A percentile compares a stretch with the other conserved stretches of the same genome.
These are phyloP conservation scores for Quercus bicolor DNA, from an alignment of 306 rosid species.

Conservation along the genomic window DNA sequence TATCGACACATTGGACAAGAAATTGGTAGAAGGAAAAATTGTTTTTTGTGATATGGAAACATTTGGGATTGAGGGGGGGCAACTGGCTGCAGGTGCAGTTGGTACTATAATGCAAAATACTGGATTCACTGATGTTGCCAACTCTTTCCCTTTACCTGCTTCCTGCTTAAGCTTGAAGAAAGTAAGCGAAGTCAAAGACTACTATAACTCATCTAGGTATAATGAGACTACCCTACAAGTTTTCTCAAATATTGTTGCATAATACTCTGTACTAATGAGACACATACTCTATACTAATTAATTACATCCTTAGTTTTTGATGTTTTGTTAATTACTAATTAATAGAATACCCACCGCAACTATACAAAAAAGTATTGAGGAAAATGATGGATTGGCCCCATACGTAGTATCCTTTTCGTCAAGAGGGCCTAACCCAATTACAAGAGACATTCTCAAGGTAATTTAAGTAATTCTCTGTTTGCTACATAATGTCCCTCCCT, in stretches of 20 bases:
- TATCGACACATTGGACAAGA: slow-evolving; percentile 6
- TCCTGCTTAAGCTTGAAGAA: not conserved
- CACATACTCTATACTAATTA: not conserved
- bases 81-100: not conserved
- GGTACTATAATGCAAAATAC: slow-evolving; percentile 22
- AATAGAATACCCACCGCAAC: slow-evolving; percentile 27
- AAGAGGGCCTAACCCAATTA: slow-evolving; percentile 4
- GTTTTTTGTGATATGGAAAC: slow-evolving; percentile 19
- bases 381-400: slow-evolving; percentile 21
- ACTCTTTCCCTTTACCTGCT: slow-evolving; percentile 14
- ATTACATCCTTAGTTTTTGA: not conserved
- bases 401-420: slow-evolving; percentile 24
- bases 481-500: slow-evolving; percentile 16
- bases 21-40: slow-evolving; percentile 30
- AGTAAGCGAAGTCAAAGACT: not conserved
- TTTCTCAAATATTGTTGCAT: too few species aligned
- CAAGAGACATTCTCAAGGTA: too few species aligned
- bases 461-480: not conserved
- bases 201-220: slow-evolving; percentile 21
- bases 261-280: too few species aligned
- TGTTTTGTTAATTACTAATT: too few species aligned
- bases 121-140: accelerated
- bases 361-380: slow-evolving; percentile 23
- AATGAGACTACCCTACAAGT: too few species aligned
- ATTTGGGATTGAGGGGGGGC: not conserved